Evolutionary conservation across 192 early-diverging fungal species (phyloP).

Genomic region (Chytriomyces hyalinus): DNA sequence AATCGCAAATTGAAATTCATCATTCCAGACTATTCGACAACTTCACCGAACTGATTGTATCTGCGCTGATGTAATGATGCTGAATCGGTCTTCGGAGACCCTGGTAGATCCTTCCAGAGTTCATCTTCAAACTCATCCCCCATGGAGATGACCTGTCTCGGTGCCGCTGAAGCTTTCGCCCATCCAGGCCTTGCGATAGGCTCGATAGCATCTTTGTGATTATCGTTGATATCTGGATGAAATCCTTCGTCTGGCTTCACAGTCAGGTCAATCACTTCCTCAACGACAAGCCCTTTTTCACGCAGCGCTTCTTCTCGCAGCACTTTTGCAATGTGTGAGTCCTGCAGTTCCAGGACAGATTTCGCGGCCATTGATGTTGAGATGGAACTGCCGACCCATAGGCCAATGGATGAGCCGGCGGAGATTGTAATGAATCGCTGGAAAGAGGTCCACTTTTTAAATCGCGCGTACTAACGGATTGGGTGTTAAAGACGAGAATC

Average conservation of each 20-base stretch:
- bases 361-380: background rate
- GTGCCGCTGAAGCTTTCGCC: background rate
- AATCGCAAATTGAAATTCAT: no score
- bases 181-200: background rate
- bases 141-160: background rate
- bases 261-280: background rate
- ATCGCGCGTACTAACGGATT: background rate
- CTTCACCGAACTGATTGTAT: conserved; percentile 5
- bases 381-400: background rate
- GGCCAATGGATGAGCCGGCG: background rate
- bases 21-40: background rate
- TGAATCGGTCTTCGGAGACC: background rate
- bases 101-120: background rate
- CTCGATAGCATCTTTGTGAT: background rate
- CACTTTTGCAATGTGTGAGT: conserved; percentile 12
- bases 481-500: background rate
- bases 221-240: background rate
- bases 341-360: background rate
- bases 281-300: background rate
- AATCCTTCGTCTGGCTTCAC: background rate
- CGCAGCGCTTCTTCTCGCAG: conserved; percentile 3
- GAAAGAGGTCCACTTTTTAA: background rate
- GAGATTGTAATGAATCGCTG: background rate
- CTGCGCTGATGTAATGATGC: background rate
- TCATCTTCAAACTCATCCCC: conserved; percentile 1